Percentiles rank a stretch among this genome's conserved stretches.
Conservation (phyloP, 192 early-diverging fungal genomes). For the Backusella luteola region DNA sequence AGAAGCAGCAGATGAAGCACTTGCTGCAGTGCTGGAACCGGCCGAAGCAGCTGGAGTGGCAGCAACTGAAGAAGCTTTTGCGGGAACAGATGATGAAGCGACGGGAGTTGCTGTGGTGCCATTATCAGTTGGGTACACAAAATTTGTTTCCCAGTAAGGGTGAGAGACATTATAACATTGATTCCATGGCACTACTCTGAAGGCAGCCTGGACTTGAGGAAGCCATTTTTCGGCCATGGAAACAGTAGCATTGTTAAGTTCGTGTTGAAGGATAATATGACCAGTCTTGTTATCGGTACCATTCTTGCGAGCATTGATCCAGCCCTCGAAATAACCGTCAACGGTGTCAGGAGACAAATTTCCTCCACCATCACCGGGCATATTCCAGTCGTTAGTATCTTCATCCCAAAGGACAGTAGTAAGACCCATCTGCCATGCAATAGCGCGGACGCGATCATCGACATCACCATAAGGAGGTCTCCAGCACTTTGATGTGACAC, state of each 20-base stretch:
- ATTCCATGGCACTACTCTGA: constrained; percentile 37
- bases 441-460: constrained; percentile 51
- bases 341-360: constrained; percentile 34
- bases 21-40: not conserved
- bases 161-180: constrained; percentile 34
- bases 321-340: constrained; percentile 23
- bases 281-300: constrained; percentile 31
- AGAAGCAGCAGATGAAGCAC: not conserved
- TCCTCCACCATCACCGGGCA: constrained; percentile 35
- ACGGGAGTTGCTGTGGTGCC: not conserved
- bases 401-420: constrained; percentile 33
- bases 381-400: constrained; percentile 48
- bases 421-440: constrained; percentile 40
- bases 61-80: not conserved
- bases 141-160: constrained; percentile 38
- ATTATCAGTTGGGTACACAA: constrained; percentile 31
- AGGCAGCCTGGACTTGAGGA: constrained; percentile 33
- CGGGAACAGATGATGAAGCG: not conserved
- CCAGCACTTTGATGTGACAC: constrained; percentile 44
- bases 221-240: constrained; percentile 44
- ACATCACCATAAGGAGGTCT: constrained; percentile 57
- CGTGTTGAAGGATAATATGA: constrained; percentile 43
- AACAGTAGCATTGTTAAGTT: constrained; percentile 42
- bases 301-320: constrained; percentile 23
- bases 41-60: not conserved